Evolutionary conservation across 83 land plant species (phyloP).

Genomic region (Larix sibirica): DNA sequence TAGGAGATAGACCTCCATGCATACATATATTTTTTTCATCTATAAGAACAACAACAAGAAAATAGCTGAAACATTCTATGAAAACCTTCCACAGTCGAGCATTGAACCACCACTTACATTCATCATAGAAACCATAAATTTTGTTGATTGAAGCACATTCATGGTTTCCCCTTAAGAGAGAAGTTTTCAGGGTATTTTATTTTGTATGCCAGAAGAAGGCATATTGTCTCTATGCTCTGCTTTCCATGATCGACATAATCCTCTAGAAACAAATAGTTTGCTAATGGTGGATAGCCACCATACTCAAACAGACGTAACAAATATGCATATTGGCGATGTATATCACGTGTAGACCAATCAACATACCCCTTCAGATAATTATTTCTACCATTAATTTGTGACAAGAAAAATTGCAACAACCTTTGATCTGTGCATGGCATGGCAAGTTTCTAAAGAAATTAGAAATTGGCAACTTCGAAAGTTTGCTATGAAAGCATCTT

Average conservation of each 20-base stretch:
- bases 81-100: slow-evolving; percentile 55
- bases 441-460: too few species aligned
- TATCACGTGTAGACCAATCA: slow-evolving; percentile 37
- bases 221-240: slow-evolving; percentile 57
- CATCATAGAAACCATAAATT: slow-evolving; percentile 70
- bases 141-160: slow-evolving; percentile 59
- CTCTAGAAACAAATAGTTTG: slow-evolving; percentile 51
- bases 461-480: not conserved
- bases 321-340: slow-evolving; percentile 51
- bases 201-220: slow-evolving; percentile 54
- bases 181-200: slow-evolving; percentile 63
- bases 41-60: slow-evolving; percentile 59
- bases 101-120: slow-evolving; percentile 58
- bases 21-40: slow-evolving; percentile 68
- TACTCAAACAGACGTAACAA: slow-evolving; percentile 61
- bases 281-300: slow-evolving; percentile 57
- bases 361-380: not conserved
- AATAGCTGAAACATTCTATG: slow-evolving; percentile 58
- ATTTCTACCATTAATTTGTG: not conserved
- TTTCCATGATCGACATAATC: slow-evolving; percentile 65
- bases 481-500: not conserved
- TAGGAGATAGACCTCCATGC: slow-evolving; percentile 76
- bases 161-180: slow-evolving; percentile 58
- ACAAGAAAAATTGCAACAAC: not conserved
- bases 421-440: not conserved